phyloP scores from a whole-genome alignment of 108 stramenopile genomes.

The Nitzschia palea region DNA sequence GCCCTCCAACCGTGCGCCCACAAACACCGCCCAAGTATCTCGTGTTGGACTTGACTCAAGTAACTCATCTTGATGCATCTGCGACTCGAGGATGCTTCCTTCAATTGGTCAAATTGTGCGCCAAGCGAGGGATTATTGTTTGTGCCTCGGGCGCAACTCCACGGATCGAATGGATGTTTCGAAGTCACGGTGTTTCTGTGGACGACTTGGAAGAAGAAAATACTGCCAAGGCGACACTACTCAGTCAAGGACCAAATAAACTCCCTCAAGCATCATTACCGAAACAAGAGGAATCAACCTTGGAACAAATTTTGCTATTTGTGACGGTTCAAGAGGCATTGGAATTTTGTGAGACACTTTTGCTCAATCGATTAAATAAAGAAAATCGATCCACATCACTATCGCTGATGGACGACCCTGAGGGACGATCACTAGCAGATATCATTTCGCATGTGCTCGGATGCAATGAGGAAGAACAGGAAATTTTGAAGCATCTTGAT shows the following conservation, averaged over 20 bases:
- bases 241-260: neutral
- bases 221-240: conserved; percentile 34
- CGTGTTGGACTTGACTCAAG: conserved; percentile 72
- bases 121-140: conserved; percentile 62
- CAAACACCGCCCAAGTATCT: conserved; percentile 55
- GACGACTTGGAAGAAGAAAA: conserved; percentile 49
- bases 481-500: conserved; percentile 48
- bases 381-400: conserved; percentile 25
- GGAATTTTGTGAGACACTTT: conserved; percentile 68
- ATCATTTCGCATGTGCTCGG: conserved; percentile 34
- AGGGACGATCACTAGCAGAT: conserved; percentile 17
- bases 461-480: conserved; percentile 40
- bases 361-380: conserved; percentile 44
- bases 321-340: conserved; percentile 53
- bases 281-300: neutral
- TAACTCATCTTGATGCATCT: conserved; percentile 74
- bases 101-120: conserved; percentile 71
- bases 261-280: neutral
- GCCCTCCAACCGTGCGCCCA: neutral
- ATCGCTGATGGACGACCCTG: conserved; percentile 19
- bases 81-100: conserved; percentile 77
- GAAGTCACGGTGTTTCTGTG: conserved; percentile 71
- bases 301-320: conserved; percentile 46
- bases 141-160: conserved; percentile 68
- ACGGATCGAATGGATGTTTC: conserved; percentile 84